Base-by-base conservation (phyloP, 148 eudicot species). In the Cornus kousa region DNA sequence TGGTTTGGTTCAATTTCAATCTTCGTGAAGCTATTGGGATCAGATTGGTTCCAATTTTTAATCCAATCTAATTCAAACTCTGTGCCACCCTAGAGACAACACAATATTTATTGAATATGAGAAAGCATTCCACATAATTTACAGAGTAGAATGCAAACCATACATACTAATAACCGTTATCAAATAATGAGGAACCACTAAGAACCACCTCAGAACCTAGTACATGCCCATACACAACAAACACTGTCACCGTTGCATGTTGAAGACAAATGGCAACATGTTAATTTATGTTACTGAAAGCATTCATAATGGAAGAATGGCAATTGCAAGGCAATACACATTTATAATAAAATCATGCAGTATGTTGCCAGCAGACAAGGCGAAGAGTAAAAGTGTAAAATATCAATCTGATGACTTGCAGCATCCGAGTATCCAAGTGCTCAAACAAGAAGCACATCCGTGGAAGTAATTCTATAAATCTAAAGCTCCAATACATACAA, bases 381-480 rank as follows among this genome's bases (percentile, higher is more conserved):
- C 46, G 14, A 75, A 65, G 71, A 35, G 28, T 5, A 24, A 24
- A 67, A 76, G 6, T 62, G 60, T 74, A 43, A 74, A 69, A 70
- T 20, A 9, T 50, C 13, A 31, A 2, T 14, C 14, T 50, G 23
- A 33, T 48, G 35, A 71, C 55, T 73, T 39, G 48, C 43, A 70
- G 69, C 19, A 71, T 39, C 20, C 68, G 28, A 70, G 8, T 8
- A 71, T 39, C 20, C 68, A 40, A 70, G 8, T 8, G 50, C 23
- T 7, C 31, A 57, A 80, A 70, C 23, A 68, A 75, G 22, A 53
- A 53, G 22, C 66, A 17, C 66, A 62, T 62, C 16, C 6, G 35
- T 14, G 16, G 39, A 31, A 66, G 75, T 33, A 48, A 35, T 20
- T 35, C 53, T 22, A 23, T 68, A 19, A 74, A 3, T 43, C 48